phyloP scores from a whole-genome alignment of 176 grass and related monocot genomes.

The Aechmea fasciata region DNA sequence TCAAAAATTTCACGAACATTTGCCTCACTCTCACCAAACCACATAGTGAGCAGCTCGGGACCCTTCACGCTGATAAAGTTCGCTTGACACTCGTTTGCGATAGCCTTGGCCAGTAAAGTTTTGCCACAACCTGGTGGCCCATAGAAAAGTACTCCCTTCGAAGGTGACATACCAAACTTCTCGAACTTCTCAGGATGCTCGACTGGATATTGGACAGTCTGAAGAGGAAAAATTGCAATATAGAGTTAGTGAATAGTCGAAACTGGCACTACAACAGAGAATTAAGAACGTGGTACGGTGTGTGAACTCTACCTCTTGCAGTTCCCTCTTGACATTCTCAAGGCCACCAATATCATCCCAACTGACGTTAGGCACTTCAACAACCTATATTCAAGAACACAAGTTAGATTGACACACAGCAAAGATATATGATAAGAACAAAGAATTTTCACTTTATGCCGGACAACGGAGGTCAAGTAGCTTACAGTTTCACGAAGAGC shows the following conservation, averaged over 20 bases:
- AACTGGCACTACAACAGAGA: no score
- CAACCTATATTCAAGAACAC: slow-evolving; percentile 23
- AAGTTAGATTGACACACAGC: neutral
- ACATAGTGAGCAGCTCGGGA: slow-evolving; percentile 53
- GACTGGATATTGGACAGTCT: slow-evolving; percentile 51
- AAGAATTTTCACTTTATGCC: neutral
- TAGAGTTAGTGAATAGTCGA: no score
- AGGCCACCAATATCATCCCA: slow-evolving; percentile 62
- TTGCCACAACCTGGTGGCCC: slow-evolving; percentile 54
- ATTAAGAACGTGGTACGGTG: no score
- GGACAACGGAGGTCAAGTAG: neutral
- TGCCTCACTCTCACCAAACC: slow-evolving; percentile 69
- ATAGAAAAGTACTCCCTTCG: slow-evolving; percentile 60
- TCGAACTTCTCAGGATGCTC: slow-evolving; percentile 63
- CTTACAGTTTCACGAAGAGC: slow-evolving; percentile 49
- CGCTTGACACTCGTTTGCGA: slow-evolving; percentile 63
- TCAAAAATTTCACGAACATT: slow-evolving; percentile 55
- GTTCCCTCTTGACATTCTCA: slow-evolving; percentile 50
- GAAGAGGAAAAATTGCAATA: slow-evolving; percentile 3
- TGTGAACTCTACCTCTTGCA: slow-evolving; percentile 36
- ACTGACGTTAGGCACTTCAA: slow-evolving; percentile 55
- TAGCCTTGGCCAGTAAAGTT: slow-evolving; percentile 52
- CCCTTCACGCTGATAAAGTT: slow-evolving; percentile 72
- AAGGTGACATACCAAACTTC: slow-evolving; percentile 57
- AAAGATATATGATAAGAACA: neutral